These are phyloP conservation scores for Trifolium subterraneum DNA, from an alignment of 306 rosid genomes.

Conservation along the genomic window DNA sequence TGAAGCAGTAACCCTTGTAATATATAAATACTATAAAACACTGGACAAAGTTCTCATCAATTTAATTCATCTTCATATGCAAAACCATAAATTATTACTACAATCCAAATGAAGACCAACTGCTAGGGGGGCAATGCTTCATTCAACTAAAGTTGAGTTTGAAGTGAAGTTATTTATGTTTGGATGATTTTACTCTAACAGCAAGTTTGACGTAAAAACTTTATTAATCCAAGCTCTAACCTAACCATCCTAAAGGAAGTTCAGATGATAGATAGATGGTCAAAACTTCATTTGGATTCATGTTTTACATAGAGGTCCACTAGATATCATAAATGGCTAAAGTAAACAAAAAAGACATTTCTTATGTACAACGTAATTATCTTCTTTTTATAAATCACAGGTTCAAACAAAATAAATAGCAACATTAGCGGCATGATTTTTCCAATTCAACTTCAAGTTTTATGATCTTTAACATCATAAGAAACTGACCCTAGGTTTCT, in stretches of 20 bases:
- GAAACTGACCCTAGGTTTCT: slow-evolving; percentile 21
- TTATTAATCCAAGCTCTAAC: background rate
- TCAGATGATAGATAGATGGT: background rate
- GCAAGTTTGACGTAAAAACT: background rate
- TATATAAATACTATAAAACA: slow-evolving; percentile 4
- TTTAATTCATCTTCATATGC: slow-evolving; percentile 18
- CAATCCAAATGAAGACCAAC: slow-evolving; percentile 15
- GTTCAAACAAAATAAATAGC: slow-evolving; percentile 22
- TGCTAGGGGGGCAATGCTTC: slow-evolving; percentile 4
- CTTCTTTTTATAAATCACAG: slow-evolving; percentile 12
- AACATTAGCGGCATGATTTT: slow-evolving; percentile 10
- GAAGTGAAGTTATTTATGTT: background rate
- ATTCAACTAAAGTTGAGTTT: background rate
- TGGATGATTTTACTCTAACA: background rate
- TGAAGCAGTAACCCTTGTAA: background rate
- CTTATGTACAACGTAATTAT: slow-evolving; percentile 4
- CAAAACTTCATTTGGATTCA: background rate
- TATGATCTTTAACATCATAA: slow-evolving; percentile 2
- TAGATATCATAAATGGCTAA: background rate
- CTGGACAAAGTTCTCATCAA: slow-evolving; percentile 28
- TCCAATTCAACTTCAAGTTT: slow-evolving; percentile 16
- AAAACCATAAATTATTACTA: slow-evolving; percentile 9
- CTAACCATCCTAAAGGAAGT: slow-evolving; percentile 1
- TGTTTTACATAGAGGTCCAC: background rate
- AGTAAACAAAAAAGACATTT: background rate